These are phyloP conservation scores for Lactarius psammicola DNA, from an alignment of 768 basidiomycete genomes.

Conservation along the genomic window DNA sequence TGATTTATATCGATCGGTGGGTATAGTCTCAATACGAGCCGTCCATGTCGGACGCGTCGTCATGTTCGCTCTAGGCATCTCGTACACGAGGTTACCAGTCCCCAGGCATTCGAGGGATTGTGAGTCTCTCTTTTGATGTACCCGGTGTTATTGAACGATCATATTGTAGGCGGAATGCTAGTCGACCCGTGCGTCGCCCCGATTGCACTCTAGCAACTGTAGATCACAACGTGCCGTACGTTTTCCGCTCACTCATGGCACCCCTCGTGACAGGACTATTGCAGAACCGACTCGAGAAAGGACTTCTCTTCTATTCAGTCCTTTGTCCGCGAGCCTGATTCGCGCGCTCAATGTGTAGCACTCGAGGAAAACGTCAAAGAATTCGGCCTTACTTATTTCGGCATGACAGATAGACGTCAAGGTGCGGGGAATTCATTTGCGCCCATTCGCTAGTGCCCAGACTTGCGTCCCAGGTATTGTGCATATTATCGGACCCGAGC, in stretches of 20 bases:
- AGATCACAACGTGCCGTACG: constrained; percentile 56
- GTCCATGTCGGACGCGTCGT: constrained; percentile 12
- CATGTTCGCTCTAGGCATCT: constrained; percentile 43
- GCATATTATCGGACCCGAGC: constrained; percentile 65
- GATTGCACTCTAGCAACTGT: constrained; percentile 65
- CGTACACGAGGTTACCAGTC: constrained; percentile 63
- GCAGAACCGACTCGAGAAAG: constrained; percentile 50
- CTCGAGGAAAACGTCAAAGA: constrained; percentile 65
- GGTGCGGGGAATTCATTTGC: constrained; percentile 38
- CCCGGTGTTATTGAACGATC: background rate
- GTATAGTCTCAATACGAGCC: constrained; percentile 19
- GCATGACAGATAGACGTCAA: constrained; percentile 63
- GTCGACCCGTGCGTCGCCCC: constrained; percentile 56
- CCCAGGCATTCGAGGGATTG: constrained; percentile 61
- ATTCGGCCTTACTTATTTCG: constrained; percentile 65
- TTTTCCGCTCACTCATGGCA: background rate
- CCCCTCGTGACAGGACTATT: constrained; percentile 11
- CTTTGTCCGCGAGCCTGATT: constrained; percentile 59
- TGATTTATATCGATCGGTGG: constrained; percentile 67
- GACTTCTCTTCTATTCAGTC: constrained; percentile 47
- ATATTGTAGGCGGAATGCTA: constrained; percentile 44
- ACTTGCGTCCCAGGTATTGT: constrained; percentile 42
- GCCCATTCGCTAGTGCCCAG: constrained; percentile 6
- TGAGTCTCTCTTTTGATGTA: constrained; percentile 30
- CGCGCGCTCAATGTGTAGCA: constrained; percentile 54